phyloP scores from a whole-genome alignment of 805 yeast genomes.

The Citeromyces nyonsensis region DNA sequence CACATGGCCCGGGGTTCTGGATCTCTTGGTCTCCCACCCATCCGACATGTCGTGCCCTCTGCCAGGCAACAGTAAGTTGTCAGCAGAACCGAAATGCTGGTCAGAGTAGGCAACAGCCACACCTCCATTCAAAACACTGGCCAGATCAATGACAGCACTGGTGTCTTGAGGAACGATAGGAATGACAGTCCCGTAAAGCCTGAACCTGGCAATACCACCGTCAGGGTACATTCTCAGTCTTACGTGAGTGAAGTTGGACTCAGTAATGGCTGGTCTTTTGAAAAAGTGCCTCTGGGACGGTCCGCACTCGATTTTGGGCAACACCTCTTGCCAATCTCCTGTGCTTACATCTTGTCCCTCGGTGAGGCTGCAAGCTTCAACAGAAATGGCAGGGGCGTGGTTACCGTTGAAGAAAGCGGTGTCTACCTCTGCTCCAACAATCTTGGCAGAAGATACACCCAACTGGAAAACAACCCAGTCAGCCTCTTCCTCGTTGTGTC shows the following conservation, averaged over 20 bases:
- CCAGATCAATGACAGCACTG: constrained; percentile 45
- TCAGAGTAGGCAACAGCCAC: constrained; percentile 74
- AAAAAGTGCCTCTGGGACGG: constrained; percentile 83
- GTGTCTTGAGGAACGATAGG: constrained; percentile 46
- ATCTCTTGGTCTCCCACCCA: constrained; percentile 96
- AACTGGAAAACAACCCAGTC: constrained; percentile 79
- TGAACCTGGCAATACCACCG: constrained; percentile 94
- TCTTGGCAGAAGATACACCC: constrained; percentile 71
- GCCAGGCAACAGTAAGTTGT: constrained; percentile 81
- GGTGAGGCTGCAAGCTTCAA: constrained; percentile 45
- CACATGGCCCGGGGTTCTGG: constrained; percentile 67
- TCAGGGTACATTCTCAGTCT: constrained; percentile 91
- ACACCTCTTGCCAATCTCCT: constrained; percentile 54
- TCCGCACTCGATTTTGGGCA: constrained; percentile 68
- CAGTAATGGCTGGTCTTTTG: constrained; percentile 42
- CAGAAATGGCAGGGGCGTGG: constrained; percentile 83
- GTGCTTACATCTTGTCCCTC: constrained; percentile 16
- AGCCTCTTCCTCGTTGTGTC: constrained; percentile 74
- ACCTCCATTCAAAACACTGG: constrained; percentile 78
- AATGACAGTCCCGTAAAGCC: constrained; percentile 71
- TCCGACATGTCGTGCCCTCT: constrained; percentile 94
- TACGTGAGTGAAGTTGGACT: constrained; percentile 55
- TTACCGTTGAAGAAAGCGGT: constrained; percentile 92
- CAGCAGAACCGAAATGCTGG: constrained; percentile 90
- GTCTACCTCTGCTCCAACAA: constrained; percentile 80